phyloP scores from a whole-genome alignment of 2,329 filamentous ascomycete species.

The Colletotrichum brevisporum region DNA sequence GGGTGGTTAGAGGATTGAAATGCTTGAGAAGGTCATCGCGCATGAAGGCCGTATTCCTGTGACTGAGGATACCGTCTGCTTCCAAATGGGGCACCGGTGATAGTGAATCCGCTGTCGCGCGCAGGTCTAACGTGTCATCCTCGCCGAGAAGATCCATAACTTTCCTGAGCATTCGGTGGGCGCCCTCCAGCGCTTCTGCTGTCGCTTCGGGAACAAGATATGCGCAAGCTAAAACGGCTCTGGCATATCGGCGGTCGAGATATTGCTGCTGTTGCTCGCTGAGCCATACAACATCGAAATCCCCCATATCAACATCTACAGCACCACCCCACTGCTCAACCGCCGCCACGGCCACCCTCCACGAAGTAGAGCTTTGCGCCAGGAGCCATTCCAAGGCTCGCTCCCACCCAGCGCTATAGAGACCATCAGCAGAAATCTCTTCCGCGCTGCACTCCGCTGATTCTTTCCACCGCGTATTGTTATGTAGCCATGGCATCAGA shows the following conservation, averaged over 20 bases:
- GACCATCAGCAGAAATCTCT: conserved; percentile 36
- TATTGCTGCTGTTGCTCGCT: conserved; percentile 72
- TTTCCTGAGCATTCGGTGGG: conserved; percentile 72
- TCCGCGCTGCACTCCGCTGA: conserved; percentile 38
- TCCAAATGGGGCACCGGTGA: conserved; percentile 50
- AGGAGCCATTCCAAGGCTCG: conserved; percentile 78
- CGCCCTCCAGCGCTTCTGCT: conserved; percentile 69
- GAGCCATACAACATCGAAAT: conserved; percentile 69
- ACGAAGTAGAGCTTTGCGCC: conserved; percentile 69
- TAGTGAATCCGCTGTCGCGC: conserved; percentile 62
- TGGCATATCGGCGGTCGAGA: conserved; percentile 75
- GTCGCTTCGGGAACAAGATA: conserved; percentile 76
- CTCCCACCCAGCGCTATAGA: conserved; percentile 75
- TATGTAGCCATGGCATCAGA: conserved; percentile 81
- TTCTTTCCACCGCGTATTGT: conserved; percentile 68
- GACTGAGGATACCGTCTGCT: conserved; percentile 51
- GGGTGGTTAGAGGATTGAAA: conserved; percentile 76
- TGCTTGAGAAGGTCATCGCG: conserved; percentile 69
- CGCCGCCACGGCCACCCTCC: conserved; percentile 73
- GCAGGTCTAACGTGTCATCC: conserved; percentile 67
- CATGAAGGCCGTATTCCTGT: conserved; percentile 60
- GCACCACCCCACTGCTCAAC: conserved; percentile 83
- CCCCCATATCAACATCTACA: conserved; percentile 77
- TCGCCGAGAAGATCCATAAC: conserved; percentile 73
- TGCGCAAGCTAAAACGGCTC: conserved; percentile 76